A percentile compares a stretch with the other conserved stretches of the same genome.
These are phyloP conservation scores for Trypanosoma rangeli DNA, from an alignment of 208 protist species.

Conservation along the genomic window DNA sequence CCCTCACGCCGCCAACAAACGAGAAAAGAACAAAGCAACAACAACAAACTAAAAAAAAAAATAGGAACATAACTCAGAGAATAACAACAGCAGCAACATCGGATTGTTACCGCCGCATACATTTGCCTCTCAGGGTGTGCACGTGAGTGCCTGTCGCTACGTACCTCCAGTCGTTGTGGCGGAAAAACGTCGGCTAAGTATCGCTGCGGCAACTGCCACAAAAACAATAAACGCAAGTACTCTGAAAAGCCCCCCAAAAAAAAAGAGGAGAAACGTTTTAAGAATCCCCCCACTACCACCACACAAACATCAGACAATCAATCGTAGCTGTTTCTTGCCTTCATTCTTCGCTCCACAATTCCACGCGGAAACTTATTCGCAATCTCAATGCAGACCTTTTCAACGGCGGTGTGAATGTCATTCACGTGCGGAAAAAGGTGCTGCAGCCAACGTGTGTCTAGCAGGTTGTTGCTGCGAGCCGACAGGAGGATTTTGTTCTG, in stretches of 20 bases:
- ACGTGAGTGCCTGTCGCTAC: no score
- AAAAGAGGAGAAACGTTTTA: no score
- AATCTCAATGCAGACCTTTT: slow-evolving; percentile 46
- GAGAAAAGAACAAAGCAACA: slow-evolving; percentile 6
- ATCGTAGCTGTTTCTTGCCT: not conserved
- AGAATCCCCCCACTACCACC: no score
- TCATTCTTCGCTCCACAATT: slow-evolving; percentile 34
- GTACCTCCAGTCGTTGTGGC: no score
- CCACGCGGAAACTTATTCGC: slow-evolving; percentile 34
- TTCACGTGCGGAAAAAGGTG: slow-evolving; percentile 33
- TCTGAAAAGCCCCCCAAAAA: no score
- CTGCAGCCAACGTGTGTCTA: slow-evolving; percentile 38
- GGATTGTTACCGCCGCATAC: not conserved
- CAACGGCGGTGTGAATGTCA: slow-evolving; percentile 51
- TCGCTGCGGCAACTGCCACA: no score
- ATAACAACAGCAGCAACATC: slow-evolving; percentile 22
- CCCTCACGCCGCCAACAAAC: not conserved
- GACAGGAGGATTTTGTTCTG: slow-evolving; percentile 59
- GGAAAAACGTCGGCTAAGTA: no score
- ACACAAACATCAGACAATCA: slow-evolving; percentile 3
- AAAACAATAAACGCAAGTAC: not conserved
- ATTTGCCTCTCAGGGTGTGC: not conserved
- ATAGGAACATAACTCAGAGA: slow-evolving; percentile 28
- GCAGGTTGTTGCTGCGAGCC: slow-evolving; percentile 43
- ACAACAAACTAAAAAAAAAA: slow-evolving; percentile 24